These are phyloP conservation scores for Gaillardinia entomophila DNA, from an alignment of 805 yeast genomes.

Conservation along the genomic window DNA sequence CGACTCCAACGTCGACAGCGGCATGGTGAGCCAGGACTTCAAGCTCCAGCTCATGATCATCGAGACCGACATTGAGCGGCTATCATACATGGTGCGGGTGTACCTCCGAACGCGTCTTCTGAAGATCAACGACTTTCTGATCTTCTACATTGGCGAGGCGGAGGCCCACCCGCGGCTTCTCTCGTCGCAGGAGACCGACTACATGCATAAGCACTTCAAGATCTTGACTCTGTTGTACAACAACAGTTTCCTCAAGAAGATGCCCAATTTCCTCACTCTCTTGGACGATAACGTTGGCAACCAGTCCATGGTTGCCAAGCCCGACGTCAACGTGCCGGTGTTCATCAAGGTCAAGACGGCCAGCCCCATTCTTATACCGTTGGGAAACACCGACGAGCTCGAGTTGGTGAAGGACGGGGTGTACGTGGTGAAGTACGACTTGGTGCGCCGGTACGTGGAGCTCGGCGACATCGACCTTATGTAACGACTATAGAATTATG, in stretches of 20 bases:
- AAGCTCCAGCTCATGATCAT: conserved; percentile 77
- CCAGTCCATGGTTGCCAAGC: conserved; percentile 71
- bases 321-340: conserved; percentile 73
- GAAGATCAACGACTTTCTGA: conserved; percentile 67
- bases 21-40: conserved; percentile 40
- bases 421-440: conserved; percentile 66
- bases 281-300: conserved; percentile 64
- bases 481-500: conserved; percentile 6
- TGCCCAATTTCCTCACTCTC: conserved; percentile 66
- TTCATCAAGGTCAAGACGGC: conserved; percentile 48
- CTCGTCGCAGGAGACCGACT: conserved; percentile 55
- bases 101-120: conserved; percentile 72
- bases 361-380: conserved; percentile 18
- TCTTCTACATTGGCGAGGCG: conserved; percentile 44
- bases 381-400: conserved; percentile 25
- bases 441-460: conserved; percentile 23
- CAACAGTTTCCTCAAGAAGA: conserved; percentile 54
- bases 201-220: conserved; percentile 63
- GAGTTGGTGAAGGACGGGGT: conserved; percentile 54
- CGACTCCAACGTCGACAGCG: conserved; percentile 37
- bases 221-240: conserved; percentile 62
- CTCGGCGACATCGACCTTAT: conserved; percentile 35
- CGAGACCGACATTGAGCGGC: conserved; percentile 87
- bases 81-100: conserved; percentile 73
- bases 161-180: conserved; percentile 30